These are phyloP conservation scores for Pharnaceum exiguum DNA, from an alignment of 148 eudicot genomes.

Conservation along the genomic window DNA sequence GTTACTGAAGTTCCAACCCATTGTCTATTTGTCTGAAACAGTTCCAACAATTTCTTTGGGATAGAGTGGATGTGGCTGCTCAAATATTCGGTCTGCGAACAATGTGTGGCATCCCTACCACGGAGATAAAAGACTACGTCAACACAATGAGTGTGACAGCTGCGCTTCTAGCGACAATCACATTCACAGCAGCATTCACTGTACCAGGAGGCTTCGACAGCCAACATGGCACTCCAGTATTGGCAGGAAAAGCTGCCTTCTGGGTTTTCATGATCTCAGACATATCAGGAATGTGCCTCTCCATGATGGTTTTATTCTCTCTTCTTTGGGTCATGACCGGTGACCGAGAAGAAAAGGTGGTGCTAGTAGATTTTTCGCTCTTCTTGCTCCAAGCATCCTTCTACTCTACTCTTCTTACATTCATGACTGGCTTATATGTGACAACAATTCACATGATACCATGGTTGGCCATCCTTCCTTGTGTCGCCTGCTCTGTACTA, in stretches of 20 bases:
- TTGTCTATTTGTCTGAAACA: neutral
- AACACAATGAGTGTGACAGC: too few relatives aligned
- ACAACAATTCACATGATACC: neutral
- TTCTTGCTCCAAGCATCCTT: constrained; percentile 12
- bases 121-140: too few relatives aligned
- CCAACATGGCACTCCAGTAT: too few relatives aligned
- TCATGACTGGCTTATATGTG: neutral
- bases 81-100: neutral
- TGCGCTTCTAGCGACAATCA: too few relatives aligned
- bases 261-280: too few relatives aligned
- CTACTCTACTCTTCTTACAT: constrained; percentile 1
- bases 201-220: too few relatives aligned
- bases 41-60: constrained; percentile 3
- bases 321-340: too few relatives aligned
- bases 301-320: too few relatives aligned
- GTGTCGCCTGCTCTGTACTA: neutral
- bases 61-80: neutral
- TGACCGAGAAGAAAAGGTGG: neutral
- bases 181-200: too few relatives aligned
- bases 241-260: too few relatives aligned
- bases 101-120: too few relatives aligned
- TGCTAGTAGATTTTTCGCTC: constrained; percentile 5
- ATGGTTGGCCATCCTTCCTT: constrained; percentile 5
- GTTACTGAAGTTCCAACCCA: neutral
- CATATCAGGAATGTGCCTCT: too few relatives aligned